Base-by-base conservation (phyloP, 139 green algal species). In the Zygnema circumcarinatum region DNA sequence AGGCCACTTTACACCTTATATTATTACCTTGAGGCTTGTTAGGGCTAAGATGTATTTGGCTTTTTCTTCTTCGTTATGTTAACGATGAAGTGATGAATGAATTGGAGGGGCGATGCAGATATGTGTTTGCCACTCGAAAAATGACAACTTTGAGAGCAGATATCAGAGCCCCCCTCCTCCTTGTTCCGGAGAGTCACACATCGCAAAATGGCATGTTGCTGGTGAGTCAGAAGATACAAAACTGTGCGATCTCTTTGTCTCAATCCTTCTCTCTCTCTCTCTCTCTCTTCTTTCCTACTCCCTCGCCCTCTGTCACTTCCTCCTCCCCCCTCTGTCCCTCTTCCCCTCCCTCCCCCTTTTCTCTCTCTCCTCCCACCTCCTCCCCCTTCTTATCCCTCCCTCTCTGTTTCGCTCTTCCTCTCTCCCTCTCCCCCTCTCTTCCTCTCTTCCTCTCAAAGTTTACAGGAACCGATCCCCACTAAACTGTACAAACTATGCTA, bases 81-180 rank as follows among this genome's bases (percentile, higher is more conserved):
- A n/a, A n/a, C n/a, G n/a, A n/a, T n/a, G n/a, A n/a, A n/a, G n/a
- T n/a, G n/a, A n/a, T n/a, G n/a, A n/a, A n/a, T n/a, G n/a, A n/a
- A n/a, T n/a, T n/a, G n/a, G n/a, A n/a, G n/a, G n/a, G n/a, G n/a
- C n/a, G n/a, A n/a, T n/a, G n/a, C 72, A 79, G 72, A 21, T 79
- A 79, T 35, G 72, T 79, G 20, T 54, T 79, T 16, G 72, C 72
- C 72, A 79, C 72, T 54, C 72, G 40, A 20, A 79, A 21, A 35
- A 21, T 32, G 20, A 36, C 40, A 20, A 20, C 72, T 16, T 21
- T 79, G 22, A 32, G 40, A 16, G 21, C 40, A 16, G 20, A 21
- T 21, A 21, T 21, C 20, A 35, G 40, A 21, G 20, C 72, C 20
- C 20, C 72, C 16, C 22, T 21, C 20, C 72, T 79, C 72, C 20